Evolutionary conservation across 2,329 filamentous ascomycete species (phyloP).

Genomic region (Bipolaris zeicola): DNA sequence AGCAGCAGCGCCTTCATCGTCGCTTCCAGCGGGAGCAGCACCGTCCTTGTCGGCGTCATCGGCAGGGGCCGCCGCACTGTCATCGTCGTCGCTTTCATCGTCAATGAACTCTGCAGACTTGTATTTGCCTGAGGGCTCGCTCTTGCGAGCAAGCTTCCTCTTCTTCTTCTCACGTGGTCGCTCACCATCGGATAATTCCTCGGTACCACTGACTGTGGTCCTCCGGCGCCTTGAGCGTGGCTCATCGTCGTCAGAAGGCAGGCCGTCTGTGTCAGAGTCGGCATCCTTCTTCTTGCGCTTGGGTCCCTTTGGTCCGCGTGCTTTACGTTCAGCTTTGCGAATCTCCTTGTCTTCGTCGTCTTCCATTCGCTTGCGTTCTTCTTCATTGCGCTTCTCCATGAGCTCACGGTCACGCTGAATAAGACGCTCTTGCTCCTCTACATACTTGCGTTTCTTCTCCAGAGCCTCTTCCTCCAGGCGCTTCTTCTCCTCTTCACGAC

Average conservation of each 20-base stretch:
- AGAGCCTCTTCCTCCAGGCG: slow-evolving; percentile 70
- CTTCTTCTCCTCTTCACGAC: slow-evolving; percentile 76
- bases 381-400: slow-evolving; percentile 72
- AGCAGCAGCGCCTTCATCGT: slow-evolving; percentile 19
- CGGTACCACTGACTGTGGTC: slow-evolving; percentile 46
- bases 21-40: not conserved
- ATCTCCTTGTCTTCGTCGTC: slow-evolving; percentile 75
- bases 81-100: slow-evolving; percentile 61
- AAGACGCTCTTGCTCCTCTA: slow-evolving; percentile 84
- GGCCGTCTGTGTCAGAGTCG: slow-evolving; percentile 54
- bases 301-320: slow-evolving; percentile 52
- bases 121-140: slow-evolving; percentile 65
- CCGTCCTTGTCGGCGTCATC: slow-evolving; percentile 19
- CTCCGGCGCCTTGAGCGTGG: slow-evolving; percentile 46
- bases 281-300: slow-evolving; percentile 67
- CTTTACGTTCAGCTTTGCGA: slow-evolving; percentile 66
- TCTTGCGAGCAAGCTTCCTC: slow-evolving; percentile 63
- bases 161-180: slow-evolving; percentile 67
- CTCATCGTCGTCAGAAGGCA: slow-evolving; percentile 42
- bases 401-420: slow-evolving; percentile 73
- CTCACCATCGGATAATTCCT: slow-evolving; percentile 60
- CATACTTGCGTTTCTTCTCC: slow-evolving; percentile 78
- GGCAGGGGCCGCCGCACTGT: slow-evolving; percentile 25
- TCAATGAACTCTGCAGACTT: slow-evolving; percentile 86
- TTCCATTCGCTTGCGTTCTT: slow-evolving; percentile 69